Evolutionary conservation across 1,284 basidiomycete species (phyloP).

Genomic region (Porodaedalea pini): DNA sequence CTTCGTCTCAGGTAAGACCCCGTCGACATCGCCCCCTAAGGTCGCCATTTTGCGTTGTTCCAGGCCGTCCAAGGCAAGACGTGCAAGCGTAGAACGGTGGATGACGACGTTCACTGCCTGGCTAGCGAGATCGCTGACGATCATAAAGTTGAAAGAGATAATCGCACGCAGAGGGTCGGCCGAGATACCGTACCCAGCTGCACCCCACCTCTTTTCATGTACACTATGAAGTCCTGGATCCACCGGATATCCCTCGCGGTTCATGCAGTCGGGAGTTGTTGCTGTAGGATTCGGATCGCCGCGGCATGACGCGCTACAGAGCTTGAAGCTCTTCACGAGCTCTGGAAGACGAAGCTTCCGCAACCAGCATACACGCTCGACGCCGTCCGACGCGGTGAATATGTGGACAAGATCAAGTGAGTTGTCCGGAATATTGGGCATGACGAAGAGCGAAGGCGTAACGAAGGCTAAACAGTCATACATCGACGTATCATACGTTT

Average conservation of each 20-base stretch:
- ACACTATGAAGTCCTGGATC: neutral
- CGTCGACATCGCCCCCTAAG: neutral
- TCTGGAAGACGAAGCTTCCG: conserved; percentile 4
- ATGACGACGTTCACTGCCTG: conserved; percentile 7
- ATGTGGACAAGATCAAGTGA: conserved; percentile 15
- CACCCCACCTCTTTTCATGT: neutral
- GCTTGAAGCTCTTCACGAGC: neutral
- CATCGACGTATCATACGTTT: neutral
- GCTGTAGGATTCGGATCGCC: conserved; percentile 12
- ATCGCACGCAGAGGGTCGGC: conserved; percentile 4
- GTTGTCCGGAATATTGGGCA: conserved; percentile 5
- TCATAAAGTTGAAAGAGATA: conserved; percentile 6
- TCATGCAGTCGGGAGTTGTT: conserved; percentile 5
- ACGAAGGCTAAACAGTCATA: conserved; percentile 6
- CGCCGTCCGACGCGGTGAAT: neutral
- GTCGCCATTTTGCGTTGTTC: neutral
- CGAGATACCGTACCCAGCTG: neutral
- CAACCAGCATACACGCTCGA: neutral
- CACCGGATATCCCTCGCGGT: neutral
- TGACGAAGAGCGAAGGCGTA: conserved; percentile 13
- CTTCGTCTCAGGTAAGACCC: too few relatives aligned
- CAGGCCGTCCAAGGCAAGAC: conserved; percentile 5
- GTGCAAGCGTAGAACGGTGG: conserved; percentile 8
- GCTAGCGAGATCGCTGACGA: neutral
- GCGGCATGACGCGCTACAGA: neutral